Evolutionary conservation across 163 green algal species (phyloP), one percentile per base, ranked within the genome.

Genomic region (Volvox carteri): DNA sequence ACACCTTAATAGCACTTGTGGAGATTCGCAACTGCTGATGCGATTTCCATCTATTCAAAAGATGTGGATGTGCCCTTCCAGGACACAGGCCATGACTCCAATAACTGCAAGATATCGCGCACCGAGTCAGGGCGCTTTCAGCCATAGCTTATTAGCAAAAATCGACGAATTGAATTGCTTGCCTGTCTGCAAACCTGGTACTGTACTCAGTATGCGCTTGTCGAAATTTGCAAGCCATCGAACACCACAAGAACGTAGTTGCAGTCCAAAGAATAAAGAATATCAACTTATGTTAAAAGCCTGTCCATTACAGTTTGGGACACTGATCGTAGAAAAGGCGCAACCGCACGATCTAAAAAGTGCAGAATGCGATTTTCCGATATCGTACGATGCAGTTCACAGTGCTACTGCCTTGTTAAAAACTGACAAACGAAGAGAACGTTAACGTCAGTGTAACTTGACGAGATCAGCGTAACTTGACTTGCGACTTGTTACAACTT

Each of bases 1-100:
- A 42, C n/a, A 80, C 73, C 73, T 80, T 80, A 25, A 80, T 28
- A 80, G 73, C 73, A 25, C 39, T 21, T 19, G 41, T 56, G 12
- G 39, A 46, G 3, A 52, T 41, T 58, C 28, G 39, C 21, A 37
- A 35, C 70, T 35, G 18, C 37, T 1, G 19, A 23, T 21, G 54
- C 12, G 39, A 78, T 4, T 14, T 77, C 33, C 67, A 48, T 37
- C 67, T 23, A 14, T 33, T 11, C 35, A 77, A 21, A 9, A 46
- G 33, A 37, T 33, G 33, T 14, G 16, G 9, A 16, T n/a, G 33
- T n/a, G 7, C 28, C 50, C 33, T 28, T 11, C 30, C 67, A 2
- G 16, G 33, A 28, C n/a, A n/a, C n/a, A n/a, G n/a, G n/a, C 67
- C 33, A 48, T 48, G 33, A 50, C 67, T 77, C 11, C 67, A 48